These are phyloP conservation scores for Echites panduratus DNA, from an alignment of 257 asterid genomes.

Conservation along the genomic window DNA sequence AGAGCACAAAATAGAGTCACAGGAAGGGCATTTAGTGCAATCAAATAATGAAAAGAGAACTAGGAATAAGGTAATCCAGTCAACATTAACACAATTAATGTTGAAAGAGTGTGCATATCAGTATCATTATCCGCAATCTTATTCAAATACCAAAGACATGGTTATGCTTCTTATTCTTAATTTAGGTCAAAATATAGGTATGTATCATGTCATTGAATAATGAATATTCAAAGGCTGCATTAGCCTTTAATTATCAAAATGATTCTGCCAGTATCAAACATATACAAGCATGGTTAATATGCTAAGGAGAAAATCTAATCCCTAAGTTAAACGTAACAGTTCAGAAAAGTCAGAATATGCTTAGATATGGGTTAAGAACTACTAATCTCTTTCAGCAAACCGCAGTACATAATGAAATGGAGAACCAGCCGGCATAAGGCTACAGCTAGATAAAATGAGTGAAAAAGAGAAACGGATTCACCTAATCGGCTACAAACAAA, in stretches of 20 bases:
- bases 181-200: not conserved
- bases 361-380: not conserved
- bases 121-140: not conserved
- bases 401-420: not conserved
- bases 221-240: not conserved
- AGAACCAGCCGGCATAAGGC: not conserved
- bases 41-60: not conserved
- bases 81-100: not conserved
- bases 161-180: not conserved
- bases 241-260: not conserved
- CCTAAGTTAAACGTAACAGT: not conserved
- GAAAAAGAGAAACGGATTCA: not conserved
- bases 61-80: not conserved
- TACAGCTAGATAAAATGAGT: not conserved
- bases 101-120: not conserved
- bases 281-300: not conserved
- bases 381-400: not conserved
- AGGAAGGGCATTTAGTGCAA: not conserved
- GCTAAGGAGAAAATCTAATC: not conserved
- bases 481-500: not conserved
- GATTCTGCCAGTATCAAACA: not conserved
- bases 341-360: not conserved
- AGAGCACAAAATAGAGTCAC: slow-evolving; percentile 15
- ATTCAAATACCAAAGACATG: not conserved
- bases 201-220: not conserved